Evolutionary conservation across 805 yeast genomes (phyloP), one percentile per base, ranked within the genome.

Genomic region (Nakazawaea ambrosiae): DNA sequence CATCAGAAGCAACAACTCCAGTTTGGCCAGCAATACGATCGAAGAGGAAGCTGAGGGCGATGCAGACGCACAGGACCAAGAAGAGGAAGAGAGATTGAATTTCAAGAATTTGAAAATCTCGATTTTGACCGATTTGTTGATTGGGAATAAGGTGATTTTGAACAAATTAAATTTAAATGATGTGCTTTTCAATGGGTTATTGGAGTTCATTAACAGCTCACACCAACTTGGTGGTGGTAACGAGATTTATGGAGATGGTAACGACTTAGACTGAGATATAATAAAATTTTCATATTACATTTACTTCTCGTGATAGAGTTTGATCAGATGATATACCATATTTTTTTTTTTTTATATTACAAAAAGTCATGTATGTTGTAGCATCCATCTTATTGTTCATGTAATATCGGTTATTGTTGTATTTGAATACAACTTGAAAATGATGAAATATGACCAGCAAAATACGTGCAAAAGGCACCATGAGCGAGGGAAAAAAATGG

Each of bases 131-230:
- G 30, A 37, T 20, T 27, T 37, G 16, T 16, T 34, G 5, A 20
- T 31, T 5, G 33, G 36, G 15, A 32, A 32, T 11, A 31, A 26
- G 14, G 6, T 14, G 5, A 16, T 27, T 3, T 26, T 37, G 24
- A n/a, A 18, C n/a, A 32, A 18, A 20, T 22, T 37, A 10, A 30
- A 37, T 16, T 32, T 27, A 27, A 31, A 22, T 11, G 22, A 32
- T 17, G 18, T 37, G 5, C 16, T 37, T 12, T 23, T 37, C 24
- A 17, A 22, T 11, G 40, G 36, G 6, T 7, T 36, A 8, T 12
- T 36, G 6, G 26, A 26, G 19, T 31, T 31, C 25, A 20, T 22
- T 10, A 22, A n/a, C n/a, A n/a, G n/a, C n/a, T 27, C 20, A 24
- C 26, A 16, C 15, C 26, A 3, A n/a, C n/a, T n/a, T n/a, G 31